A percentile compares a stretch with the other conserved stretches of the same genome.
These are phyloP conservation scores for Monosporascus sp. DNA, from an alignment of 2,329 filamentous ascomycete species.

Conservation along the genomic window DNA sequence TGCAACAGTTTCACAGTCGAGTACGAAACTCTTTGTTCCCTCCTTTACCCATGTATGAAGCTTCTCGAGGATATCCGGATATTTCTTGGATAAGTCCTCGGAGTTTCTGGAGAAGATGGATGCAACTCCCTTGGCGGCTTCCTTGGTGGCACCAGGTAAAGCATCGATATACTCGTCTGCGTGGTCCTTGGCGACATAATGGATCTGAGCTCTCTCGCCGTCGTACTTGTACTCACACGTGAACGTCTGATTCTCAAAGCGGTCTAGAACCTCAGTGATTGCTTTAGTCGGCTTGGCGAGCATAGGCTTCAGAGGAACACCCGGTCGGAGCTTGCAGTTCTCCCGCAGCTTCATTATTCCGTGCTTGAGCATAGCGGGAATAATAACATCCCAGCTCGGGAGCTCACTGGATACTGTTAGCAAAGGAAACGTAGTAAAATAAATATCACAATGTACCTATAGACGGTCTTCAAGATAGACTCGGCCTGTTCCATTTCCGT, in stretches of 20 bases:
- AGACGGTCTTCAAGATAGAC: conserved; percentile 80
- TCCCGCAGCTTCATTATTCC: conserved; percentile 79
- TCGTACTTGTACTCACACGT: conserved; percentile 99
- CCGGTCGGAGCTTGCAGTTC: conserved; percentile 85
- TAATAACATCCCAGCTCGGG: conserved; percentile 90
- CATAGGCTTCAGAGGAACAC: conserved; percentile 96
- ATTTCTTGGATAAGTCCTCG: conserved; percentile 94
- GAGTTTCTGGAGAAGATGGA: conserved; percentile 98
- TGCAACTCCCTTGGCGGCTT: conserved; percentile 66
- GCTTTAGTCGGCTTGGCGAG: conserved; percentile 97
- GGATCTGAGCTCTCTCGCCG: conserved; percentile 95
- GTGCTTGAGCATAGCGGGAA: conserved; percentile 81
- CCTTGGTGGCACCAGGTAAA: conserved; percentile 54
- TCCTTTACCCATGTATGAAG: conserved; percentile 84
- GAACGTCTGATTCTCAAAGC: conserved; percentile 91
- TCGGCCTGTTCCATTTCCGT: conserved; percentile 79
- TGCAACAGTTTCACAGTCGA: conserved; percentile 97
- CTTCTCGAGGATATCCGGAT: conserved; percentile 89
- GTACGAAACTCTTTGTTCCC: conserved; percentile 87
- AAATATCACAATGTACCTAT: conserved; percentile 52
- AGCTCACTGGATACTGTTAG: conserved; percentile 64
- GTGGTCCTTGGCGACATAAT: conserved; percentile 84
- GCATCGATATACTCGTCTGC: conserved; percentile 62
- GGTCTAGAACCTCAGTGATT: conserved; percentile 93
- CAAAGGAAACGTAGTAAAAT: neutral